These are phyloP conservation scores for Xylariaceae sp. DNA, from an alignment of 2,329 filamentous ascomycete species.

Conservation along the genomic window DNA sequence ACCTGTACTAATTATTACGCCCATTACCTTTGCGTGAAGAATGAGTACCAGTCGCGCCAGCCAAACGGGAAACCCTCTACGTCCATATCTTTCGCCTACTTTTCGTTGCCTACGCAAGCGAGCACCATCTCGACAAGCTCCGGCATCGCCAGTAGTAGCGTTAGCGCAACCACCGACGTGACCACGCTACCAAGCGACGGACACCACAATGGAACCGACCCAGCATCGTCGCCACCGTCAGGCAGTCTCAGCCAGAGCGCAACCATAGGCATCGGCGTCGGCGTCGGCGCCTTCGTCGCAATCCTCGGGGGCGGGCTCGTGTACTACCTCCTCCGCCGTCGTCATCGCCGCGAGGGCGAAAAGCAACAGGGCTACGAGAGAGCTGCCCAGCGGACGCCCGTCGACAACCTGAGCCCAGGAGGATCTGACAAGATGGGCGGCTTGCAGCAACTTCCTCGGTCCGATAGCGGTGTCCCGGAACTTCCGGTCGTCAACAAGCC, in stretches of 20 bases:
- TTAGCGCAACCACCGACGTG: neutral
- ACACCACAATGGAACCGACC: too few relatives aligned
- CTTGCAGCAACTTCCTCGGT: too few relatives aligned
- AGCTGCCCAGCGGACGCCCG: too few relatives aligned
- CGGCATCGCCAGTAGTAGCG: neutral
- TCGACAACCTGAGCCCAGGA: too few relatives aligned
- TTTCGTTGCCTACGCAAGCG: too few relatives aligned
- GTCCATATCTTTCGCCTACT: neutral
- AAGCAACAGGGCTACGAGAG: neutral
- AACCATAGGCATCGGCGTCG: slow-evolving; percentile 5
- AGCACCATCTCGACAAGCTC: neutral
- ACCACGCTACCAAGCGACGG: neutral
- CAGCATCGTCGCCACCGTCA: neutral
- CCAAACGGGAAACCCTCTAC: slow-evolving; percentile 1
- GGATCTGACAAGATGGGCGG: too few relatives aligned
- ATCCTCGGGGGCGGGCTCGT: neutral
- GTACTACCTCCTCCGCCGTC: slow-evolving; percentile 1
- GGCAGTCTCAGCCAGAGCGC: neutral
- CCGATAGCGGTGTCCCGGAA: too few relatives aligned
- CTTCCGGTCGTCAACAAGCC: neutral
- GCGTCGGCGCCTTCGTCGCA: neutral
- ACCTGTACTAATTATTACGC: slow-evolving; percentile 2
- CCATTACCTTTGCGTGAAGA: slow-evolving; percentile 2
- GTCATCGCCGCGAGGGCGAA: neutral
- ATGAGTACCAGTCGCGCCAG: slow-evolving; percentile 9